A percentile compares a stretch with the other conserved stretches of the same genome.
Evolutionary conservation across 306 rosid species (phyloP).

Genomic region (Sesbania bispinosa): DNA sequence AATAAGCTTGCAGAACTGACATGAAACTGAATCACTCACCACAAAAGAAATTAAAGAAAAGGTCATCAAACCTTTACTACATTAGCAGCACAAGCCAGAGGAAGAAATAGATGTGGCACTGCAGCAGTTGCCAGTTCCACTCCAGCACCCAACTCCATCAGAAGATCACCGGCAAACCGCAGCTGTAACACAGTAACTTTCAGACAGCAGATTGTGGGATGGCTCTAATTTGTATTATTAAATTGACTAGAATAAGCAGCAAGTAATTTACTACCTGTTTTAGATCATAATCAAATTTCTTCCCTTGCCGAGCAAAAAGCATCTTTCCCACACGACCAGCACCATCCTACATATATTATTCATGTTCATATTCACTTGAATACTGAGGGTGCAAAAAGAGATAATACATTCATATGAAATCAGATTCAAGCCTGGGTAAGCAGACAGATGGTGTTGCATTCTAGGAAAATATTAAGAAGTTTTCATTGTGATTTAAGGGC

Average conservation of each 20-base stretch:
- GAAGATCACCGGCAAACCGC: constrained; percentile 92
- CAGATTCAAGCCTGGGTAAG: not conserved
- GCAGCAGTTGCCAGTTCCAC: constrained; percentile 91
- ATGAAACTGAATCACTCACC: not conserved
- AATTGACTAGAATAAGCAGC: not conserved
- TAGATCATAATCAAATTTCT: constrained; percentile 93
- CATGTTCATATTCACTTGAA: not conserved
- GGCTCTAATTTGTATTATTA: not conserved
- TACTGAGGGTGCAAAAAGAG: not conserved
- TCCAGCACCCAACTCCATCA: constrained; percentile 97
- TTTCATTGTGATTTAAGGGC: not conserved
- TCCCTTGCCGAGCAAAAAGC: constrained; percentile 96
- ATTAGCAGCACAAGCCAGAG: constrained; percentile 98
- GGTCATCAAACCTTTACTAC: constrained; percentile 64
- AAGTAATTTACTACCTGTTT: constrained; percentile 60
- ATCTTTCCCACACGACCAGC: constrained; percentile 99
- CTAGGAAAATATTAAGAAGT: not conserved
- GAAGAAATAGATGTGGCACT: constrained; percentile 91
- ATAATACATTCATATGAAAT: not conserved
- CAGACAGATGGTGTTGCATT: not conserved
- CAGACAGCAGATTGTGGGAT: constrained; percentile 21
- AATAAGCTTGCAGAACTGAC: constrained; percentile 24
- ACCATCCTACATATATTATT: constrained; percentile 61
- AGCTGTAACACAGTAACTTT: constrained; percentile 47
- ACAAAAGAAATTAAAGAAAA: not conserved